These are phyloP conservation scores for Penicillium simplicissimum DNA, from an alignment of 495 filamentous ascomycete genomes.

Conservation along the genomic window DNA sequence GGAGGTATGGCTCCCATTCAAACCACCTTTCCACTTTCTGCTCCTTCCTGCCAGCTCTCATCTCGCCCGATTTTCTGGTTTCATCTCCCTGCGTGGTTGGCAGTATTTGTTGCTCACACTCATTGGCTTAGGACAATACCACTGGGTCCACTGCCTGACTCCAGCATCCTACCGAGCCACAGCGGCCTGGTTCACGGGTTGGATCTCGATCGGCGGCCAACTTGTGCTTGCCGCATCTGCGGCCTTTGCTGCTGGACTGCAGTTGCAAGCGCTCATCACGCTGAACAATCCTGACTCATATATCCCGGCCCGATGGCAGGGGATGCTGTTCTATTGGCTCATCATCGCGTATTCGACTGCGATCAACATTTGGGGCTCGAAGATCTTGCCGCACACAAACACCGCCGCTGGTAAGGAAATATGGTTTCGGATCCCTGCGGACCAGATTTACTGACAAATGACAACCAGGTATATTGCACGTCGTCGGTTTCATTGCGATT, in stretches of 20 bases:
- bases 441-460: background rate
- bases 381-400: slow-evolving; percentile 28
- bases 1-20: slow-evolving; percentile 17
- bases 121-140: slow-evolving; percentile 23
- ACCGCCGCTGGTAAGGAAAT: slow-evolving; percentile 19
- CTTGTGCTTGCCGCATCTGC: slow-evolving; percentile 34
- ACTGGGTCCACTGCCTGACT: slow-evolving; percentile 29
- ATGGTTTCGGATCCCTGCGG: background rate
- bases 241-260: slow-evolving; percentile 26
- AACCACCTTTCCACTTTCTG: background rate
- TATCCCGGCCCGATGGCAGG: slow-evolving; percentile 23
- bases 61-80: too few species aligned
- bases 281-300: slow-evolving; percentile 28
- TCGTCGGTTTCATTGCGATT: slow-evolving; percentile 21
- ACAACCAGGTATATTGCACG: slow-evolving; percentile 20
- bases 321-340: slow-evolving; percentile 30
- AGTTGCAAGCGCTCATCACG: slow-evolving; percentile 28
- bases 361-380: slow-evolving; percentile 26
- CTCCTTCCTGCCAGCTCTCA: too few species aligned
- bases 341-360: slow-evolving; percentile 22
- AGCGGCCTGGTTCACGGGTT: slow-evolving; percentile 29
- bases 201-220: slow-evolving; percentile 35
- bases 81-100: too few species aligned
- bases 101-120: too few species aligned
- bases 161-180: slow-evolving; percentile 22